phyloP scores from a whole-genome alignment of 106 monocot genomes.

The Dendrobium officinale region DNA sequence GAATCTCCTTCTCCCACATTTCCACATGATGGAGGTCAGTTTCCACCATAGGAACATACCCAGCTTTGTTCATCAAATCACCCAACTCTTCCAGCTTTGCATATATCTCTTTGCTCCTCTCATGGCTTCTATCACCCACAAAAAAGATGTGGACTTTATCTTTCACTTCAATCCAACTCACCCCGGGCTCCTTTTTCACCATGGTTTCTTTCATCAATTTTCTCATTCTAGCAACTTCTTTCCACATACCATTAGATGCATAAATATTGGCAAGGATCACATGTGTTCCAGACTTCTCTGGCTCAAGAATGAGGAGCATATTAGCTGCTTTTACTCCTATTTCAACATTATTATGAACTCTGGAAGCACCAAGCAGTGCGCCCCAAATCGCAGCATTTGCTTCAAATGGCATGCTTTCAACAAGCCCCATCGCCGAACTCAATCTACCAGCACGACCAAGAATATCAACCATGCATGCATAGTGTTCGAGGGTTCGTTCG shows the following conservation, averaged over 20 bases:
- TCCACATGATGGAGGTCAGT: constrained; percentile 62
- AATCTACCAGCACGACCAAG: constrained; percentile 70
- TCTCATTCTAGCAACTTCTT: constrained; percentile 44
- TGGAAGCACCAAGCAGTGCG: constrained; percentile 66
- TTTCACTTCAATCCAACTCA: constrained; percentile 82
- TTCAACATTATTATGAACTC: constrained; percentile 53
- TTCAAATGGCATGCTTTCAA: constrained; percentile 70
- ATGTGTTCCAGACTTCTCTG: constrained; percentile 82
- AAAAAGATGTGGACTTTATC: constrained; percentile 65
- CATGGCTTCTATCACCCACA: constrained; percentile 68
- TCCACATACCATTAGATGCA: constrained; percentile 59
- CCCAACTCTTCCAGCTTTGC: constrained; percentile 67
- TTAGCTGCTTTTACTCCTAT: constrained; percentile 63
- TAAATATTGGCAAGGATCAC: constrained; percentile 72
- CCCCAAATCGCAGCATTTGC: constrained; percentile 77
- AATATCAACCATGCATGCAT: constrained; percentile 83
- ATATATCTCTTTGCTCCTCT: constrained; percentile 60
- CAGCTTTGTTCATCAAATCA: constrained; percentile 51
- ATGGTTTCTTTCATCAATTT: constrained; percentile 54
- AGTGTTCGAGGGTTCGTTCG: constrained; percentile 62
- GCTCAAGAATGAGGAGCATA: constrained; percentile 65
- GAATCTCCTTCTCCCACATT: constrained; percentile 57
- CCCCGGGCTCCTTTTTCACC: constrained; percentile 82
- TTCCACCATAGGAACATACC: constrained; percentile 68
- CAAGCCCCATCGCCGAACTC: constrained; percentile 56